Conservation (phyloP, 2,329 filamentous ascomycete genomes). For the Cadophora gregata region DNA sequence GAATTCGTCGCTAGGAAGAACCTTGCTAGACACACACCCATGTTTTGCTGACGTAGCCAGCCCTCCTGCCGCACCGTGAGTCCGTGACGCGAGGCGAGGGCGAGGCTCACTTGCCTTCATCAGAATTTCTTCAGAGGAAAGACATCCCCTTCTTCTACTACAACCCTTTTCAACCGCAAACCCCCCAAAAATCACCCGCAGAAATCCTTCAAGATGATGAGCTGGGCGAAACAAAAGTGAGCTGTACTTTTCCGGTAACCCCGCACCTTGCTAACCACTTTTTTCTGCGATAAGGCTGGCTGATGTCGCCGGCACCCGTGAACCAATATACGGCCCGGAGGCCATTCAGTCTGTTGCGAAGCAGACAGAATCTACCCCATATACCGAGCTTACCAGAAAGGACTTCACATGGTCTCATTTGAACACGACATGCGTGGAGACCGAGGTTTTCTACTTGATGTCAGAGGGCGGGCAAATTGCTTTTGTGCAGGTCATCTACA, state of each 20-base stretch:
- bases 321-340: conserved; percentile 90
- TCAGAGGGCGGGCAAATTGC: conserved; percentile 77
- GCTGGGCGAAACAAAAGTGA: conserved; percentile 93
- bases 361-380: conserved; percentile 78
- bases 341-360: conserved; percentile 86
- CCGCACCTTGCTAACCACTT: conserved; percentile 31
- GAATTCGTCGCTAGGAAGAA: conserved; percentile 5
- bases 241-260: conserved; percentile 46
- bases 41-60: conserved; percentile 29
- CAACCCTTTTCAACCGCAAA: conserved; percentile 5
- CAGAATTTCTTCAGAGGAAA: conserved; percentile 9
- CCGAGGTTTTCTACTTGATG: conserved; percentile 90
- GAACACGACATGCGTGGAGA: conserved; percentile 90
- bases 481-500: conserved; percentile 94
- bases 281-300: conserved; percentile 57
- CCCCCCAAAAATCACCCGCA: conserved; percentile 23
- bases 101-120: conserved; percentile 13
- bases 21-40: conserved; percentile 24
- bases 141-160: conserved; percentile 6
- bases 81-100: conserved; percentile 3
- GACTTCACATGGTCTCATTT: conserved; percentile 83
- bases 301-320: conserved; percentile 91
- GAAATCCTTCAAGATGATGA: conserved; percentile 70
- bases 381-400: conserved; percentile 77
- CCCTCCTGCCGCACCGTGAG: neutral